These are phyloP conservation scores for Microascus cirrosus DNA, from an alignment of 2,329 filamentous ascomycete species.

Conservation along the genomic window DNA sequence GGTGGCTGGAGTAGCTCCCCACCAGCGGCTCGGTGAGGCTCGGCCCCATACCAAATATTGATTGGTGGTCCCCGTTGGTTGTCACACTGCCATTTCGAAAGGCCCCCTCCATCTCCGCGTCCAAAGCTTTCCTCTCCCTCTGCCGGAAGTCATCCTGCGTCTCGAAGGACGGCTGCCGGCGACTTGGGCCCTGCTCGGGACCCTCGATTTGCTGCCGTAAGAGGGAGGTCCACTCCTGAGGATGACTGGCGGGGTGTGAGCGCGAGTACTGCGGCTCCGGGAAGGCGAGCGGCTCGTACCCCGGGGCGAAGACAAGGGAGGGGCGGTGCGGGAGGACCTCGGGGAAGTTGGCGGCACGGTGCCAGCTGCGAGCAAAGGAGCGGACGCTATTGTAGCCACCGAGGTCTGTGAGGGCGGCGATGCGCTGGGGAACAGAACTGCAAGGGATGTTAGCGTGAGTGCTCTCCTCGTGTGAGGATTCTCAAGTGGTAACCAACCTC, in stretches of 20 bases:
- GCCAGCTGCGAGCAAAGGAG: slow-evolving; percentile 87
- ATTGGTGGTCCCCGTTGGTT: slow-evolving; percentile 18
- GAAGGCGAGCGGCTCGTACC: slow-evolving; percentile 24
- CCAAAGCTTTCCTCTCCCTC: slow-evolving; percentile 35
- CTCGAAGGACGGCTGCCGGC: neutral
- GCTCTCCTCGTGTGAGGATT: neutral
- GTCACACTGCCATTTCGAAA: slow-evolving; percentile 8
- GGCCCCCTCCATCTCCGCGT: slow-evolving; percentile 25
- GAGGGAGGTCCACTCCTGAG: slow-evolving; percentile 27
- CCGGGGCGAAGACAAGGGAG: slow-evolving; percentile 57
- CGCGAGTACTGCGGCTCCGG: slow-evolving; percentile 14
- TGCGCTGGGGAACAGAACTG: slow-evolving; percentile 43
- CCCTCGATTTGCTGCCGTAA: slow-evolving; percentile 40
- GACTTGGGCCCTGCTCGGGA: slow-evolving; percentile 9
- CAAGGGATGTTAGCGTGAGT: neutral
- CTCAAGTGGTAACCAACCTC: slow-evolving; percentile 16
- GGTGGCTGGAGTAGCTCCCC: slow-evolving; percentile 55
- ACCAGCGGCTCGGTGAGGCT: slow-evolving; percentile 58
- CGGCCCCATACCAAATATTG: slow-evolving; percentile 47
- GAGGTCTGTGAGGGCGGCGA: slow-evolving; percentile 53
- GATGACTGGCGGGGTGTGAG: slow-evolving; percentile 24
- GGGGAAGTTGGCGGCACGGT: slow-evolving; percentile 76
- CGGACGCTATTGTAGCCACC: slow-evolving; percentile 91
- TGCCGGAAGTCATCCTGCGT: slow-evolving; percentile 24
- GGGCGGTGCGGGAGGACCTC: slow-evolving; percentile 75